Base-by-base conservation (phyloP, 192 early-diverging fungal genomes). In the Backusella macrospora region DNA sequence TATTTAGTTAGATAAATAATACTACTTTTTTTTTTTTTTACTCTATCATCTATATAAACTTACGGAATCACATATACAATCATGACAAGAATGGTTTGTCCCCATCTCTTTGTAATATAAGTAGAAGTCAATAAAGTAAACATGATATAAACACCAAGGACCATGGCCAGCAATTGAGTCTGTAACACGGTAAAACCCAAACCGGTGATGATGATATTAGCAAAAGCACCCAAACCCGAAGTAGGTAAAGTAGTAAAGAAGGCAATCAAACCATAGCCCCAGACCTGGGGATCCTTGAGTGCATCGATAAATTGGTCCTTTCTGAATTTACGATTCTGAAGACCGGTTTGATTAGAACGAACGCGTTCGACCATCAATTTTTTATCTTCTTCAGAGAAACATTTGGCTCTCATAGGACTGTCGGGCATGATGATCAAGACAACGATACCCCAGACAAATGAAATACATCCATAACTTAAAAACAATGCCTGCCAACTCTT, bases 401-500 rank as follows among this genome's bases (percentile, higher is more conserved):
- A 73, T 29, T 73, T 73, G 72, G 72, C 72, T 65, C 72, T 64
- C 72, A 73, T 73, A 4, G 72, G 72, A 49, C 62, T 65, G 3
- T 73, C 72, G 26, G 72, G 72, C 72, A 73, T 73, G 16, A 73
- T 18, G 15, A 66, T 34, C 12, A 64, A 29, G 7, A 73, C 46
- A 48, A 65, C 12, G 0, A 73, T 18, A 16, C 72, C 72, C 62
- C 62, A 73, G 21, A 40, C 13, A 37, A 73, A 65, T 2, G 62
- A 65, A 26, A 73, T 8, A 12, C 18, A 66, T 4, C 72, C 72
- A 66, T 73, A 73, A n/a, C 62, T 66, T 40, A 73, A 0, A 23
- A 73, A 73, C 55, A 73, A 38, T 16, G 72, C 72, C 45, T 73
- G 72, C 72, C 72, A 73, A 37, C 62, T 65, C 44, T 73, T 73